Evolutionary conservation across 73 alveolate genomes (phyloP), one percentile per base, ranked within the genome.

Genomic region (Breviolum minutum): DNA sequence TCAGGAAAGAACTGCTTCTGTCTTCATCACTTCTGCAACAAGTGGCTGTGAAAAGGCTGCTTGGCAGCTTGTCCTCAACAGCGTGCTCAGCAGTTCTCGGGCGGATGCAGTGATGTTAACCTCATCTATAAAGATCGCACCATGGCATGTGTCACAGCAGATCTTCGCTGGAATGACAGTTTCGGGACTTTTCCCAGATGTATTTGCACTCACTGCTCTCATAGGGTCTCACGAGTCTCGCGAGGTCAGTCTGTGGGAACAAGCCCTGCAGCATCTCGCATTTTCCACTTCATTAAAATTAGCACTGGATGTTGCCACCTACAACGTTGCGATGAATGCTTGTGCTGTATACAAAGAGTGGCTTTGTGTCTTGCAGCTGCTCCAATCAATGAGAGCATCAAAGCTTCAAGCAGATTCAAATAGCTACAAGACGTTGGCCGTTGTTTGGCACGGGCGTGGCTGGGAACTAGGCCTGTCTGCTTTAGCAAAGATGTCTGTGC

Each of bases 41-140:
- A 54, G 92, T 20, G 61, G 92, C 73, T 83, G 92, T 83, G 92
- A 62, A 61, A 22, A n/a, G 26, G 76, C 60, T 61, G 92, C 92
- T 17, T 83, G 92, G 92, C n/a, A 83, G 73, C 73, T 83, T 20
- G 73, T 83, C 0, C 14, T 83, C 6, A 14, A 61, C 76, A 22
- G 76, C 26, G 12, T 19, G 86, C 16, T 29, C 27, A 20, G 27
- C 61, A 68, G 24, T 29, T 62, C 62, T 22, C 92, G 92, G 12
- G 27, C 73, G 60, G 92, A 83, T 61, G 92, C 60, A 24, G 92
- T 83, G 92, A 83, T 61, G 76, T 61, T 83, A 22, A 83, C 92
- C 26, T 61, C 92, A 3, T 54, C 73, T 7, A 83, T 62, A 19
- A 62, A 83, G 14, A 54, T 83, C 5, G 71, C 76, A 7, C 73